Conservation (phyloP, 352 stramenopile genomes). For the Globisporangium nagaii region DNA sequence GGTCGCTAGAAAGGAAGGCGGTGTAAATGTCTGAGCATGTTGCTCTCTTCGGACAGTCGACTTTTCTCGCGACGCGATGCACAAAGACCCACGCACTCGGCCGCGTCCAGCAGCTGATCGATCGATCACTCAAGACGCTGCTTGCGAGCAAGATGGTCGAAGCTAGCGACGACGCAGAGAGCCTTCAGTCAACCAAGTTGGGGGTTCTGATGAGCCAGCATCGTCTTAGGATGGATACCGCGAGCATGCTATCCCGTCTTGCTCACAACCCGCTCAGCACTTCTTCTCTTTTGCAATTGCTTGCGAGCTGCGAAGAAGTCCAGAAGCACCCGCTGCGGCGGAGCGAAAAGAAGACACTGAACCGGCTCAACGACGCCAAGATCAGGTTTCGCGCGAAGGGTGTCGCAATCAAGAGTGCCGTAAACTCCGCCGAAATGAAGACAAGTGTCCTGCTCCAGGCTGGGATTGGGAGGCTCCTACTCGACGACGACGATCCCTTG, state of each 20-base stretch:
- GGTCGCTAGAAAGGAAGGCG: no score
- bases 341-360: conserved; percentile 24
- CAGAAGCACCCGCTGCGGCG: conserved; percentile 19
- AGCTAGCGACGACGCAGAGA: conserved; percentile 15
- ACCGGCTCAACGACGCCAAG: conserved; percentile 17
- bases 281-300: conserved; percentile 13
- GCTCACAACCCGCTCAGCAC: conserved; percentile 2
- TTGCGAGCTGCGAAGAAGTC: conserved; percentile 24
- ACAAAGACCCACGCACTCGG: neutral
- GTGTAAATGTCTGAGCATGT: neutral
- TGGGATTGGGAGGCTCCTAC: conserved; percentile 9
- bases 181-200: conserved; percentile 22
- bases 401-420: conserved; percentile 4
- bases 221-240: conserved; percentile 51
- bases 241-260: conserved; percentile 42
- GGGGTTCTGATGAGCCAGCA: conserved; percentile 68
- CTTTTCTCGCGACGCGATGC: conserved; percentile 8
- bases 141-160: conserved; percentile 20
- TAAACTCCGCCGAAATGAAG: conserved; percentile 18
- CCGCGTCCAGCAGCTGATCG: conserved; percentile 6
- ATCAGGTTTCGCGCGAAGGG: conserved; percentile 10
- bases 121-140: conserved; percentile 31
- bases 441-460: conserved; percentile 33
- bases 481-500: conserved; percentile 13
- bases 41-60: neutral